Evolutionary conservation across 2,329 filamentous ascomycete species (phyloP), one percentile per base, ranked within the genome.

Genomic region (Decorospora gaudefroyi): DNA sequence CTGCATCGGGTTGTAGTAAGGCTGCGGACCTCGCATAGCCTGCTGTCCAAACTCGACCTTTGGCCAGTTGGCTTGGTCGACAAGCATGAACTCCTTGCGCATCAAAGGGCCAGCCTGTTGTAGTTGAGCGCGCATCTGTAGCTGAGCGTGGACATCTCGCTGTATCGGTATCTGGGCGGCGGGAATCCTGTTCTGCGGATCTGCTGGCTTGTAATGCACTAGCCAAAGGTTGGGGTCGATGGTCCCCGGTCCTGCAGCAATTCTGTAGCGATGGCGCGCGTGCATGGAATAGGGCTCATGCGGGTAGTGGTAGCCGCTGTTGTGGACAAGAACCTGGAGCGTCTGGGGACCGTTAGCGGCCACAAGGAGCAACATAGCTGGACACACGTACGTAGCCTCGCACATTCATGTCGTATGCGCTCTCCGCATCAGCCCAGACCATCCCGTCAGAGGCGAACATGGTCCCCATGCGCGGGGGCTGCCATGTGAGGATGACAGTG

Each of bases 21-120:
- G 54, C 36, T 63, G 59, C 18, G 61, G 67, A 17, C 49, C 53
- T 35, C 57, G 54, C 51, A 59, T 55, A 3, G 51, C 51, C 16
- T 49, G 52, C 25, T 62, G 69, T n/a, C 87, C 87, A 51, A 88
- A 83, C 30, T 83, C 83, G 47, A 97, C 86, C 16, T 85, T 84
- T 3, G 93, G 92, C 91, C 92, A 97, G 72, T 90, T 95, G 54
- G 84, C 80, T 27, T 89, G 84, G 71, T 97, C 93, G 35, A 88
- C 84, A 13, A 97, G 79, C 85, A 96, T 95, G 66, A 97, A 97
- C 62, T 96, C 90, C 65, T 96, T 95, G 58, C 90, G 86, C 44
- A 96, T 84, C 34, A 72, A 51, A 60, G 91, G 87, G 5, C 90
- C 92, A 54, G 88, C 87, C 41, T 78, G 80, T 71, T 87, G 72